Base-by-base conservation (phyloP, 176 grass and related monocot species). In the Elaeis guineensis region DNA sequence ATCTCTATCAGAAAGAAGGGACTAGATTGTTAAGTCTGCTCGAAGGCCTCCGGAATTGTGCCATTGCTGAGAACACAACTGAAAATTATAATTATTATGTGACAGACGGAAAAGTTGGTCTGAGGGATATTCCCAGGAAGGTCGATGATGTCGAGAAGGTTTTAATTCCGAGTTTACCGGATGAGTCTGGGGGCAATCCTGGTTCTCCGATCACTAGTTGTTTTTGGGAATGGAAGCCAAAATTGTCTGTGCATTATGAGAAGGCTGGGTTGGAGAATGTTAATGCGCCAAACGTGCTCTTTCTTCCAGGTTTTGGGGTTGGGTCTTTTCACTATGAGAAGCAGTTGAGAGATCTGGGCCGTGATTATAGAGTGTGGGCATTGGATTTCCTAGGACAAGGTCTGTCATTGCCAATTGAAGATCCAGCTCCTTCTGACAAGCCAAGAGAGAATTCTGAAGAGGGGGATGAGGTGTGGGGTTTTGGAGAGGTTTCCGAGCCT, bases 301-400 rank as follows among this genome's bases (percentile, higher is more conserved):
- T 98, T 65, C 79, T 98, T 18, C 93, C 93, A 1, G 93, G 93
- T 25, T 98, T 98, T 49, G 93, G 93, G 14, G 87, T 89, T 24
- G 87, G 87, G 5, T 73, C 84, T 0, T 98, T 98, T 50, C 93
- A 98, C 74, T 98, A 52, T 39, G 93, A 98, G 72, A 98, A 98
- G 76, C 93, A 98, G 48, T 52, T 98, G 76, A 83, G 30, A 67
- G 87, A 98, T 78, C 71, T 98, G 51, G 93, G 93, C 0, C 66
- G 73, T 16, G 79, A 92, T 71, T 80, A 92, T 72, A 76, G 83
- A 70, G 87, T 98, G 35, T 98, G 93, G 93, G 83, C 93, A 16
- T 77, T 98, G 87, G 93, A 98, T 76, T 98, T 98, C 60, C 58
- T 98, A 5, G 93, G 93, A 15, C 93, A 92, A 59, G 87, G 93